Evolutionary conservation across 371 early-diverging fungal genomes (phyloP), one percentile per base, ranked within the genome.

Genomic region (Thermomucor indicae-seudaticae): DNA sequence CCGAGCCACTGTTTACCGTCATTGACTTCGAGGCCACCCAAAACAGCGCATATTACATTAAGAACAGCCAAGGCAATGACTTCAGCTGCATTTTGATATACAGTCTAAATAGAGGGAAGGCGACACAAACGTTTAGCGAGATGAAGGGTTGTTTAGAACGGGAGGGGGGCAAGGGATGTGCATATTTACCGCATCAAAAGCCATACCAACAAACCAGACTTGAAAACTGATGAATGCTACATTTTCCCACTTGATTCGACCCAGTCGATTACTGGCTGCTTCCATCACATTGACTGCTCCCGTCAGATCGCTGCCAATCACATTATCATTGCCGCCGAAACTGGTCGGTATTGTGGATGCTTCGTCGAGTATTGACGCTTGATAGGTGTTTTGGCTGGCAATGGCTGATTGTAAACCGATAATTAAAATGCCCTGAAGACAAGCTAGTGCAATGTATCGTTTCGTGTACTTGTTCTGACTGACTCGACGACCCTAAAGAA

Each of bases 161-260:
- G n/a, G n/a, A n/a, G n/a, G n/a, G n/a, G n/a, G n/a, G n/a, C n/a
- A n/a, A n/a, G n/a, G n/a, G n/a, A 25, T 30, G 32, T 22, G 0
- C 2, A 6, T 7, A 52, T 64, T 59, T 70, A 70, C 76, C 31
- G 76, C 70, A 56, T 75, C 76, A 47, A 72, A 64, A 6, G 67
- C 62, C 76, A 76, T 76, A 43, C 50, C 60, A 7, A 70, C 56
- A 41, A 70, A 70, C 72, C 72, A 76, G 5, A 56, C 29, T 41
- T 76, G 76, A 39, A 70, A 70, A 0, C 66, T 66, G 34, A 63
- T 57, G 47, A 76, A 72, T 2, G 72, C 70, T 24, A 76, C 57
- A 23, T 76, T 72, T 50, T 76, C 76, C 70, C 70, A 72, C 34
- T 64, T 72, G 42, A 69, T 68, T 30, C 68, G 63, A 11, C 49